Evolutionary conservation across 169 alveolate genomes (phyloP).

Genomic region (Eimeria zaria): DNA sequence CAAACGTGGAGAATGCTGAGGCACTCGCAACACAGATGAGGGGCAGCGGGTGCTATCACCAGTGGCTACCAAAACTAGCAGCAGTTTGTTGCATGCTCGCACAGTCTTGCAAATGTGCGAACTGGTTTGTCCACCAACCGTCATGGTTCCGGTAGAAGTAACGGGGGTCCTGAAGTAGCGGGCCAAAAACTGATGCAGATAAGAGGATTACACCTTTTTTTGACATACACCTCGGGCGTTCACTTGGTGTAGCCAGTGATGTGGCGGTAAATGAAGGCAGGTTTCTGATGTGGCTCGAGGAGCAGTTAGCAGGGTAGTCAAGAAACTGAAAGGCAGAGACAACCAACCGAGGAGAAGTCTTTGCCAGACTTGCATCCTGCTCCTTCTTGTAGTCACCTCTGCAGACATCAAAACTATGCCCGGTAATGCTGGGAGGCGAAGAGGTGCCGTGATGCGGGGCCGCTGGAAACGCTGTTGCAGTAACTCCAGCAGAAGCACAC

Average conservation of each 20-base stretch:
- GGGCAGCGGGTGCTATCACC: background rate
- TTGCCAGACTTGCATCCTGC: background rate
- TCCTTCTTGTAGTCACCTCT: background rate
- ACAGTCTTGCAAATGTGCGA: background rate
- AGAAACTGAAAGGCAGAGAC: background rate
- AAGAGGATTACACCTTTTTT: background rate
- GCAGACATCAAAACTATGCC: background rate
- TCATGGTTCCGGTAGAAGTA: background rate
- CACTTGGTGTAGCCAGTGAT: background rate
- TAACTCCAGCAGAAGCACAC: background rate
- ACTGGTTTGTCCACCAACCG: background rate
- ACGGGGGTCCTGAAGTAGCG: background rate
- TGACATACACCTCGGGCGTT: background rate
- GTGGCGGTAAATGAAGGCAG: background rate
- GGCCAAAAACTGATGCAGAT: background rate
- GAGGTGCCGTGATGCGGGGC: background rate
- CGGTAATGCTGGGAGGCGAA: background rate
- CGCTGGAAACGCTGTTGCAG: background rate
- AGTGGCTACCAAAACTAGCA: background rate
- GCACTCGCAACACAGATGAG: background rate
- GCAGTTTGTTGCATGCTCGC: background rate
- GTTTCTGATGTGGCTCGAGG: background rate
- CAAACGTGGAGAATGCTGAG: no score
- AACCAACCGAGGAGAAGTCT: background rate
- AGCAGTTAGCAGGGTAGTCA: background rate